These are phyloP conservation scores for Clonostachys solani DNA, from an alignment of 2,329 filamentous ascomycete genomes.

Conservation along the genomic window DNA sequence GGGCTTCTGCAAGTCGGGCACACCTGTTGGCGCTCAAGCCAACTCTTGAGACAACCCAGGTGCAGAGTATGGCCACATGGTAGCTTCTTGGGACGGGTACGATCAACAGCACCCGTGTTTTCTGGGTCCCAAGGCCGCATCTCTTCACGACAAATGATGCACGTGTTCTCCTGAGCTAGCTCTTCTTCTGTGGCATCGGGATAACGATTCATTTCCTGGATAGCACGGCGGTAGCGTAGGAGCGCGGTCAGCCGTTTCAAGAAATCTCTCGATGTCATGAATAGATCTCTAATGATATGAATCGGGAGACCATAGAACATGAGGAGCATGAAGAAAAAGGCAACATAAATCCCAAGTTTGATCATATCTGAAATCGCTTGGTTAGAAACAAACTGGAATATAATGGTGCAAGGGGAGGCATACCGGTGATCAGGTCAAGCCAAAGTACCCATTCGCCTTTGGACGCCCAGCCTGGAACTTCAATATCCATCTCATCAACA, in stretches of 20 bases:
- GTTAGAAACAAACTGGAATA: not conserved
- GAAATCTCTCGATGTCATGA: constrained; percentile 90
- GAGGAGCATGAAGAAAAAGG: constrained; percentile 91
- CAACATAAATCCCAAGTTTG: constrained; percentile 83
- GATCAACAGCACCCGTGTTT: constrained; percentile 68
- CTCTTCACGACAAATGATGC: constrained; percentile 95
- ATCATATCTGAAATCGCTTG: constrained; percentile 63
- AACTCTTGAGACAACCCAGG: constrained; percentile 90
- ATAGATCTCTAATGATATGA: constrained; percentile 93
- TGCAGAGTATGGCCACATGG: constrained; percentile 96
- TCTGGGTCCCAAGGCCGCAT: constrained; percentile 75
- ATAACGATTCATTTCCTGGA: constrained; percentile 91
- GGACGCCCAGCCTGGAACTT: constrained; percentile 93
- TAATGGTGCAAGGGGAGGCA: constrained; percentile 15
- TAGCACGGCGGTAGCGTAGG: constrained; percentile 83
- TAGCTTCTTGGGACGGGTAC: constrained; percentile 87
- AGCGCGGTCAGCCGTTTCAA: constrained; percentile 85
- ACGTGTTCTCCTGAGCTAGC: constrained; percentile 81
- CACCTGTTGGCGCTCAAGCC: constrained; percentile 95
- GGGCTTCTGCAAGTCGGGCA: constrained; percentile 91
- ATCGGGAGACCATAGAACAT: constrained; percentile 94
- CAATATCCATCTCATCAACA: constrained; percentile 88
- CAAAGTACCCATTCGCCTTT: constrained; percentile 92
- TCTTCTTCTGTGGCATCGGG: constrained; percentile 88
- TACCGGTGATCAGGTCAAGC: constrained; percentile 78